These are phyloP conservation scores for Colletotrichum sp. DNA, from an alignment of 2,329 filamentous ascomycete genomes.

Conservation along the genomic window DNA sequence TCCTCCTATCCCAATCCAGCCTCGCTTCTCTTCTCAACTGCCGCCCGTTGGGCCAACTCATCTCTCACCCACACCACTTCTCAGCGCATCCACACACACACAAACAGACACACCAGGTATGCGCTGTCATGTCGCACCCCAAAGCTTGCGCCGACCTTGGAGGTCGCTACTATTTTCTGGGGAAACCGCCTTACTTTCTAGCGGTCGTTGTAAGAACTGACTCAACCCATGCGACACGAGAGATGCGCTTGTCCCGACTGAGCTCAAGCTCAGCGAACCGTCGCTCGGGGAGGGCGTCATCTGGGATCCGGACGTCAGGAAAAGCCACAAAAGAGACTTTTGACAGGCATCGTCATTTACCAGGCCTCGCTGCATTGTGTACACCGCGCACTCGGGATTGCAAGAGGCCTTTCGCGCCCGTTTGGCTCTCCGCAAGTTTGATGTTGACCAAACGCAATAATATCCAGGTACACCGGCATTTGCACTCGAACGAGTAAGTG, in stretches of 20 bases:
- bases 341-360: neutral
- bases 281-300: neutral
- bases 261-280: neutral
- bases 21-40: conserved; percentile 6
- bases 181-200: neutral
- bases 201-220: neutral
- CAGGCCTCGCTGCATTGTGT: neutral
- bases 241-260: neutral
- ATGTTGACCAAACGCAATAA: neutral
- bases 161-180: neutral
- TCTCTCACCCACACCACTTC: neutral
- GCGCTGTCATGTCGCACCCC: neutral
- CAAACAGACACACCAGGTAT: neutral
- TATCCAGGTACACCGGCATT: neutral
- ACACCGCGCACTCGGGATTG: neutral
- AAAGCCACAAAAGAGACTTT: neutral
- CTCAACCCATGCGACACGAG: neutral
- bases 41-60: conserved; percentile 13
- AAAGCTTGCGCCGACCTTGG: neutral
- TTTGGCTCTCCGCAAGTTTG: neutral
- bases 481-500: neutral
- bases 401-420: neutral
- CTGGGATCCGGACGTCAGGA: neutral
- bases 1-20: conserved; percentile 10
- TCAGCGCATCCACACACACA: conserved; percentile 1